Evolutionary conservation across 148 eudicot genomes (phyloP), one percentile per base, ranked within the genome.

Genomic region (Spergularia marina): DNA sequence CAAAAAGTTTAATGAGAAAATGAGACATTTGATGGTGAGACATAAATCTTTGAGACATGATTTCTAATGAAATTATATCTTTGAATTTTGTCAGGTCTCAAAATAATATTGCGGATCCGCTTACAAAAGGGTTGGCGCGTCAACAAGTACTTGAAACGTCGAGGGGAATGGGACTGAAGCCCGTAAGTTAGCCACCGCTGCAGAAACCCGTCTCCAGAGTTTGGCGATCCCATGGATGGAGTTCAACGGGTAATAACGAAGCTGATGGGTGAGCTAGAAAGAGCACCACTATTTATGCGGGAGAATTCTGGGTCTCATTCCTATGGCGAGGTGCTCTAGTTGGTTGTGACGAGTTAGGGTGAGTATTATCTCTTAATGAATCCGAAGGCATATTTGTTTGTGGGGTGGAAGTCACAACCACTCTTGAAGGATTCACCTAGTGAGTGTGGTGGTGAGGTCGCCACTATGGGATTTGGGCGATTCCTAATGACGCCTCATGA

Each of bases 61-160:
- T 23, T 23, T 23, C 25, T 23, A 23, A 23, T 23, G 25, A 23
- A 23, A 23, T 23, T 23, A 23, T 23, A 23, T 23, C 25, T 23
- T 23, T 23, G 25, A 23, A 23, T 23, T 23, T 23, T 23, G 25
- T 23, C 25, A 23, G 25, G 25, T 23, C 25, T 23, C 25, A 49
- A 66, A 66, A 66, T 44, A 66, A 41, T 66, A 10, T 66, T n/a
- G 30, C 34, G 70, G 53, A 47, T 66, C 70, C 54, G 70, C 70
- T 66, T 12, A 66, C 41, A 23, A 63, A 63, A 30, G 40, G 41
- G 5, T 12, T 63, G 67, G 5, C 67, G 67, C 41, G 44, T 34
- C 67, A 63, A 11, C 55, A n/a, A 47, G 20, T 17, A 15, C 4
- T 67, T 0, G 2, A 41, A 10, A 5, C 30, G 53, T 66, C 53